Base-by-base conservation (phyloP, 441 rosid genomes). In the Mallotus repandus region DNA sequence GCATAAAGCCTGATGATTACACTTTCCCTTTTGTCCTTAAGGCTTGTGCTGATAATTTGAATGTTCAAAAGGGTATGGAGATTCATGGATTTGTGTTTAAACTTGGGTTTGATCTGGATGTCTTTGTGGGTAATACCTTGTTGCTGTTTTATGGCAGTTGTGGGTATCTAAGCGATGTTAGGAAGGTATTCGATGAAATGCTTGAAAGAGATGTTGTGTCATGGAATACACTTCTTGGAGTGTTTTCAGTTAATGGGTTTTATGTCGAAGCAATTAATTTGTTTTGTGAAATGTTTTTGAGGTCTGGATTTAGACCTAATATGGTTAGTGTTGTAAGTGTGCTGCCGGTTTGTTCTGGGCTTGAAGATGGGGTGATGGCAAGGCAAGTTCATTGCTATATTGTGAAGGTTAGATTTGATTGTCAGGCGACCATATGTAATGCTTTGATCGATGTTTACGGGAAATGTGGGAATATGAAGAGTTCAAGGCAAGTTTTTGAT, bases 221-320 rank as follows among this genome's bases (percentile, higher is more conserved):
- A n/a, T 95, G 99, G 98, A 95, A 93, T 66, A 83, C 85, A 10
- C 77, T 90, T 84, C 87, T 93, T 74, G 87, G 87, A 68, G 97
- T 91, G 66, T 89, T 80, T 74, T 86, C 85, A 66, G 82, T 83
- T 83, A 67, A 82, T 71, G 94, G 89, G 2, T 58, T 72, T 38
- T 79, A 84, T 0, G 67, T 60, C 62, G 84, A 80, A 59, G 96
- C 97, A 1, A 19, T 93, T 21, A 9, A 57, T 61, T 75, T 87
- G 60, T 93, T 82, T 80, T 78, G 60, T 77, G 70, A 72, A 62
- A 89, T 95, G 96, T 84, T 81, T 76, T 73, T 69, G 77, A 82
- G 82, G 72, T 86, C 74, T 38, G 92, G 89, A 22, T 68, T 89
- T 62, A 62, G 49, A 68, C 88, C 92, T n/a, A n/a, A n/a, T n/a